Evolutionary conservation across 208 protist genomes (phyloP).

Genomic region (Leishmania guyanensis): DNA sequence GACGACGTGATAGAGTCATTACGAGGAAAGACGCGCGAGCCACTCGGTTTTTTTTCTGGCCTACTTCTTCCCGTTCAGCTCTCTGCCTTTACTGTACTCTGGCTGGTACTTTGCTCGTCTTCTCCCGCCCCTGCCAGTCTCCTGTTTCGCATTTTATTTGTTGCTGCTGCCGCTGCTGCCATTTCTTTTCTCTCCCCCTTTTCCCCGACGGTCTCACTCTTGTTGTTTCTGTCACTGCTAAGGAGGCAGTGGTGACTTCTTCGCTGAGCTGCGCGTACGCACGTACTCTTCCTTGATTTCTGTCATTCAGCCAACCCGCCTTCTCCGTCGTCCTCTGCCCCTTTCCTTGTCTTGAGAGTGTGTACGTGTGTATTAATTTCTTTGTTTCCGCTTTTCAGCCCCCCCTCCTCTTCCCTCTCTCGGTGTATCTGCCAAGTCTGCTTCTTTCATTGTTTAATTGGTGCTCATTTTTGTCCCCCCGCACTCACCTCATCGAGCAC

Average conservation of each 20-base stretch:
- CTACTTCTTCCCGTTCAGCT: neutral
- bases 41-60: neutral
- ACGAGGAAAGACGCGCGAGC: neutral
- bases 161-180: neutral
- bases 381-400: neutral
- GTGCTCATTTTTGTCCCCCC: neutral
- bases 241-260: neutral
- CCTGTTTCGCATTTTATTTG: neutral
- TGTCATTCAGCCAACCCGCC: neutral
- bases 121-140: neutral
- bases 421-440: too few species aligned
- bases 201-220: neutral
- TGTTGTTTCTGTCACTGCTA: neutral
- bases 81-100: neutral
- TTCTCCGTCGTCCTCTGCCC: neutral
- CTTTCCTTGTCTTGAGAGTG: neutral
- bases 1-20: neutral
- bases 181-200: slow-evolving; percentile 1
- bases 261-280: neutral
- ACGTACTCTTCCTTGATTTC: neutral
- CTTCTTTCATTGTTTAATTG: too few species aligned
- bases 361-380: neutral
- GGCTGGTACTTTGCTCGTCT: neutral
- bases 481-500: too few species aligned
- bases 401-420: too few species aligned